Conservation (phyloP, 495 filamentous ascomycete genomes). For the Entonaema liquescens region DNA sequence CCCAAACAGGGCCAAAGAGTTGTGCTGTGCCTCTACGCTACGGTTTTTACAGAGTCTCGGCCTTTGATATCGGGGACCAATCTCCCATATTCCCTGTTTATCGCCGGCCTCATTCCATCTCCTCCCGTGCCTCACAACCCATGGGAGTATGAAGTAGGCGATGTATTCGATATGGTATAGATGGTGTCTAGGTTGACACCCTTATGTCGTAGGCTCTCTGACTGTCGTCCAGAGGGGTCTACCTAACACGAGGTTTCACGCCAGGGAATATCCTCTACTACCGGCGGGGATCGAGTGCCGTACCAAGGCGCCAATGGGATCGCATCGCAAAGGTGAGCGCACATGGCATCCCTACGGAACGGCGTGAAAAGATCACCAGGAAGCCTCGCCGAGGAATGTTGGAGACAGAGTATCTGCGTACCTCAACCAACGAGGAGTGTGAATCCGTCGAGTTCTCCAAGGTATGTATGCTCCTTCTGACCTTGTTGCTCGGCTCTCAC, state of each 20-base stretch:
- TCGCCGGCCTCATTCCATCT: background rate
- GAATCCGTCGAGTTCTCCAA: background rate
- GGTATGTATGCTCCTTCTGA: background rate
- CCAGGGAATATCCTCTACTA: background rate
- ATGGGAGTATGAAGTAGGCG: background rate
- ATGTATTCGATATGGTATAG: background rate
- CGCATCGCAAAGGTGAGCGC: background rate
- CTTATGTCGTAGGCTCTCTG: background rate
- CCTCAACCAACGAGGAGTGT: background rate
- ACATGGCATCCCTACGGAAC: background rate
- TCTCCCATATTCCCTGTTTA: background rate
- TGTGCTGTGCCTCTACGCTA: background rate
- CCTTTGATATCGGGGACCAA: background rate
- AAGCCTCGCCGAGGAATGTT: background rate
- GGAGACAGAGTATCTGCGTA: background rate
- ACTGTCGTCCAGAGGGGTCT: background rate
- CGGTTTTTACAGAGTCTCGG: background rate
- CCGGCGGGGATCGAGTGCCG: conserved; percentile 1
- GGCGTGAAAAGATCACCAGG: background rate
- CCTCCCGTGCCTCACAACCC: background rate
- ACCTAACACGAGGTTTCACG: background rate
- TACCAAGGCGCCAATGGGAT: background rate
- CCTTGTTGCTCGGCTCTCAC: background rate
- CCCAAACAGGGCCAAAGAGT: background rate
- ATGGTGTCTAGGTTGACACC: background rate